Evolutionary conservation across 805 yeast species (phyloP).

Genomic region (Saturnispora sanitii): DNA sequence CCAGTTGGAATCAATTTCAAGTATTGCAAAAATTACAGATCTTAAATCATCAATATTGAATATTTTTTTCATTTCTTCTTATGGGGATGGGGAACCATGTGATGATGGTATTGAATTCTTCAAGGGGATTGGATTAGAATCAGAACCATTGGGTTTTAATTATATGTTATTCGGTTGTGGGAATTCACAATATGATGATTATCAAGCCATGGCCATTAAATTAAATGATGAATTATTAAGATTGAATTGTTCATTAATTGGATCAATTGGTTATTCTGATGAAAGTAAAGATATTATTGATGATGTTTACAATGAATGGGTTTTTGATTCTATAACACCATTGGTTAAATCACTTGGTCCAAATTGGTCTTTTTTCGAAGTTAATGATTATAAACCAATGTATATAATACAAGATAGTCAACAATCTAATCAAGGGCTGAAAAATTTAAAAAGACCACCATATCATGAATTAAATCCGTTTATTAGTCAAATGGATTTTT

Average conservation of each 20-base stretch:
- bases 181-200: constrained; percentile 82
- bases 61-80: constrained; percentile 70
- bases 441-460: constrained; percentile 15
- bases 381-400: constrained; percentile 48
- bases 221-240: constrained; percentile 38
- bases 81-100: constrained; percentile 97
- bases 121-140: constrained; percentile 28
- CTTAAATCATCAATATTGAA: constrained; percentile 11
- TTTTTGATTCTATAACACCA: constrained; percentile 61
- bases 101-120: constrained; percentile 72
- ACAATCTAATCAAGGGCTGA: background rate
- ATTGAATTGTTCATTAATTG: constrained; percentile 55
- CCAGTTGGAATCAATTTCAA: background rate
- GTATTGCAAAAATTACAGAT: background rate
- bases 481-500: constrained; percentile 44
- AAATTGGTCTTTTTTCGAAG: constrained; percentile 1
- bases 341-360: background rate
- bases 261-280: constrained; percentile 75
- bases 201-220: constrained; percentile 66
- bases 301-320: constrained; percentile 87
- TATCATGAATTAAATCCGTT: constrained; percentile 41
- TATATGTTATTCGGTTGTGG: constrained; percentile 84
- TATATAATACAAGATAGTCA: constrained; percentile 29
- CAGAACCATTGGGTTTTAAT: constrained; percentile 27
- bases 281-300: constrained; percentile 86